Conservation (phyloP, 2,329 filamentous ascomycete genomes). For the Cercospora zeina region DNA sequence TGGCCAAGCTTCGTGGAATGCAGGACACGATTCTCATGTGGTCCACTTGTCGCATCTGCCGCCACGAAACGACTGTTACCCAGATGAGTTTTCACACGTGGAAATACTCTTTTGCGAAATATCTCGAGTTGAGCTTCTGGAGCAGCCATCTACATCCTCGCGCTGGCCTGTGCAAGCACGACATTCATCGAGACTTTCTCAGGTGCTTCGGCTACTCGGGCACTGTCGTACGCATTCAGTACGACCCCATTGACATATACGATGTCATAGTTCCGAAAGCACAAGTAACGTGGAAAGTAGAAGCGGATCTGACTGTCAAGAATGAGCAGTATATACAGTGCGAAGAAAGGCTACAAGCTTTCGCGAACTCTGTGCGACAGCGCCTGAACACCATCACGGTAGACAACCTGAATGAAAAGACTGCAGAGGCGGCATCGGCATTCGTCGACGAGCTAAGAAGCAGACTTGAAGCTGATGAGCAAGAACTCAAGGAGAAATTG, state of each 20-base stretch:
- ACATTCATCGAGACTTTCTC: slow-evolving; percentile 88
- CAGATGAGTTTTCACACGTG: slow-evolving; percentile 92
- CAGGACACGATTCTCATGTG: slow-evolving; percentile 89
- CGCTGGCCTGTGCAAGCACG: slow-evolving; percentile 79
- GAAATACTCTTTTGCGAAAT: slow-evolving; percentile 99
- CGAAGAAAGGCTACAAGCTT: slow-evolving; percentile 78
- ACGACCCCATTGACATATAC: slow-evolving; percentile 86
- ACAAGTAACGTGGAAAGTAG: slow-evolving; percentile 95
- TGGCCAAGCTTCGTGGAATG: slow-evolving; percentile 64
- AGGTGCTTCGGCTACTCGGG: slow-evolving; percentile 90
- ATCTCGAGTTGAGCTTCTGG: slow-evolving; percentile 97
- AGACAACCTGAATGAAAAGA: slow-evolving; percentile 85
- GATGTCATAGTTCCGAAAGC: slow-evolving; percentile 91
- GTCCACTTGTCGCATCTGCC: slow-evolving; percentile 92
- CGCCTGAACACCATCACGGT: slow-evolving; percentile 86
- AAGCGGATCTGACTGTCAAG: slow-evolving; percentile 86
- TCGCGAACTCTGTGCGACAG: slow-evolving; percentile 82
- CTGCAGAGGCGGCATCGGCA: slow-evolving; percentile 74
- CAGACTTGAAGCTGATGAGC: slow-evolving; percentile 81
- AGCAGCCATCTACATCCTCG: slow-evolving; percentile 76
- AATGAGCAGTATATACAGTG: slow-evolving; percentile 84
- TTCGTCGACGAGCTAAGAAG: slow-evolving; percentile 78
- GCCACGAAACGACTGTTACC: slow-evolving; percentile 82
- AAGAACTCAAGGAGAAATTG: slow-evolving; percentile 69
- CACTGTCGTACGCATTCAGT: slow-evolving; percentile 83